Conservation (phyloP, 2,329 filamentous ascomycete genomes). For the Fusarium nelsonii region DNA sequence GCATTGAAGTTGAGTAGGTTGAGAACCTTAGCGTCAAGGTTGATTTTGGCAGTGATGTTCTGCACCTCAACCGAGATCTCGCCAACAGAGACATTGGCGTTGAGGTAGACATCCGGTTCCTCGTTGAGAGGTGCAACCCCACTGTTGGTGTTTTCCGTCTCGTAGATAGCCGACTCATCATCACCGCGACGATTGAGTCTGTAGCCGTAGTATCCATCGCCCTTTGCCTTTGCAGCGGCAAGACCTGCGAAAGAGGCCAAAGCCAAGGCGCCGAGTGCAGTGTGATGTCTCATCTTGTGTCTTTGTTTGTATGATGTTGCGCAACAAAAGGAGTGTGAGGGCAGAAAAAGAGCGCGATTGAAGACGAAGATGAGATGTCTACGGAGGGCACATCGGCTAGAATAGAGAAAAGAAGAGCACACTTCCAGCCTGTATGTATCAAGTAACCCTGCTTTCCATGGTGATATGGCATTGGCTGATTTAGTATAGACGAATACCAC, state of each 20-base stretch:
- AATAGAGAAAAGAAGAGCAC: slow-evolving; percentile 24
- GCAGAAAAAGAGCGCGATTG: background rate
- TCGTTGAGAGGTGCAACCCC: slow-evolving; percentile 18
- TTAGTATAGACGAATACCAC: background rate
- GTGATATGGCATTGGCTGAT: background rate
- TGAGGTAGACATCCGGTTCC: slow-evolving; percentile 30
- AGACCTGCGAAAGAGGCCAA: slow-evolving; percentile 6
- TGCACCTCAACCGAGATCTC: slow-evolving; percentile 29
- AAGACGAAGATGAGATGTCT: background rate
- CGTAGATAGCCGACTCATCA: slow-evolving; percentile 28
- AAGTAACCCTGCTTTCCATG: background rate
- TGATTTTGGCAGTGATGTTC: slow-evolving; percentile 33
- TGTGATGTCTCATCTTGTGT: slow-evolving; percentile 16
- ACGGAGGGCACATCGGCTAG: background rate
- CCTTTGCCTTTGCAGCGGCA: slow-evolving; percentile 15
- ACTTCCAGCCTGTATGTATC: background rate
- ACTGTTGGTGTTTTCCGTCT: slow-evolving; percentile 31
- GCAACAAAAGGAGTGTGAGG: background rate
- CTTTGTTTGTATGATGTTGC: background rate
- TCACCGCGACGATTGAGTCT: slow-evolving; percentile 24
- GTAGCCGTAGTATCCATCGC: slow-evolving; percentile 31
- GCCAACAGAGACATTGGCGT: slow-evolving; percentile 22
- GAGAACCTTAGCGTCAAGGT: slow-evolving; percentile 31
- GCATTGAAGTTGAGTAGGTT: slow-evolving; percentile 32
- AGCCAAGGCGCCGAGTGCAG: slow-evolving; percentile 13